phyloP scores from a whole-genome alignment of 371 early-diverging fungal species.

The Batrachochytrium dendrobatidis region DNA sequence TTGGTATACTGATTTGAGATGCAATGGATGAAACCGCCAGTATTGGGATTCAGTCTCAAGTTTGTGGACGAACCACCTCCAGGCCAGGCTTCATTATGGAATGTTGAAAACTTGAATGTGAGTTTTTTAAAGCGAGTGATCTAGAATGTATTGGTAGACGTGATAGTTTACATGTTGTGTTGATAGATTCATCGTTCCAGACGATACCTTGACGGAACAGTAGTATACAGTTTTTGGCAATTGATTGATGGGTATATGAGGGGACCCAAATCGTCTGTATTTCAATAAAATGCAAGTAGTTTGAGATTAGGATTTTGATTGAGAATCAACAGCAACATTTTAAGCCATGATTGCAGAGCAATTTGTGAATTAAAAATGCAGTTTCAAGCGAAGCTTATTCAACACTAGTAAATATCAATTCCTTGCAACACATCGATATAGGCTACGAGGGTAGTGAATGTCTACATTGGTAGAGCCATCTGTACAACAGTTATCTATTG shows the following conservation, averaged over 20 bases:
- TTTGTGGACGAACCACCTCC: conserved; percentile 62
- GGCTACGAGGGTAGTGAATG: too few species aligned
- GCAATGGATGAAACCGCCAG: conserved; percentile 25
- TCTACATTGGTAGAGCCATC: too few species aligned
- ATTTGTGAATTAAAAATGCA: too few species aligned
- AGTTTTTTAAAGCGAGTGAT: conserved; percentile 7
- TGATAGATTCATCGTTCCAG: conserved; percentile 7
- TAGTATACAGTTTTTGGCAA: conserved; percentile 12
- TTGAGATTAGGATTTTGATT: too few species aligned
- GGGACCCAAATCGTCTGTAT: not conserved
- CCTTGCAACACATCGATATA: too few species aligned
- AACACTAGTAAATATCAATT: too few species aligned
- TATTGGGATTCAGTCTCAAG: conserved; percentile 70
- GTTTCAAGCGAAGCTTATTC: too few species aligned
- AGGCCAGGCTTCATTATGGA: conserved; percentile 61
- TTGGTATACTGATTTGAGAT: conserved; percentile 8
- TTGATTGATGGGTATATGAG: not conserved
- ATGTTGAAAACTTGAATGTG: conserved; percentile 63
- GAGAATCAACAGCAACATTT: too few species aligned
- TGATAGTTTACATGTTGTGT: not conserved
- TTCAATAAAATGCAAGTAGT: too few species aligned
- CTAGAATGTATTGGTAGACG: not conserved
- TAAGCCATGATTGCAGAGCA: too few species aligned
- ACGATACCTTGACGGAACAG: conserved; percentile 9
- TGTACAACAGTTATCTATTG: too few species aligned